These are phyloP conservation scores for Cercospora canescens DNA, from an alignment of 2,329 filamentous ascomycete species.

Conservation along the genomic window DNA sequence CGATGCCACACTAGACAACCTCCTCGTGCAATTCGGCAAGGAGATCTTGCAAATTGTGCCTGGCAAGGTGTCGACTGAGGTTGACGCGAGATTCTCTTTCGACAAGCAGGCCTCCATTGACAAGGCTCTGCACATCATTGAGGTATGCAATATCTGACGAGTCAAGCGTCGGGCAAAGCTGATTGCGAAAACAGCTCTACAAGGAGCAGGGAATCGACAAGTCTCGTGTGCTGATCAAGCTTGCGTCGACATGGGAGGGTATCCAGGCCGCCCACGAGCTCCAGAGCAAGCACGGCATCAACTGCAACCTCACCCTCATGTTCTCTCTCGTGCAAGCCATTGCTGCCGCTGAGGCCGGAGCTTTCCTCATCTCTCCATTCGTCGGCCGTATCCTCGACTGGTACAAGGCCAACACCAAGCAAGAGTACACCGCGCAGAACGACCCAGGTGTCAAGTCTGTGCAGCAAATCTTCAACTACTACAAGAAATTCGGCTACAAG, in stretches of 20 bases:
- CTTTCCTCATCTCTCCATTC: constrained; percentile 98
- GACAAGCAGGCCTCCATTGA: constrained; percentile 87
- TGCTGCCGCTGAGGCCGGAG: constrained; percentile 88
- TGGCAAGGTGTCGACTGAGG: constrained; percentile 98
- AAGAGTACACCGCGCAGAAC: constrained; percentile 84
- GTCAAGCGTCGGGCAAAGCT: constrained; percentile 20
- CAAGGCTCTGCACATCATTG: constrained; percentile 96
- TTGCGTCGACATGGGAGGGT: constrained; percentile 98
- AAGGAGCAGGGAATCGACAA: constrained; percentile 87
- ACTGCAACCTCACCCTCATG: constrained; percentile 99
- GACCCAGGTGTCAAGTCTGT: constrained; percentile 97
- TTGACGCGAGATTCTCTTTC: constrained; percentile 94
- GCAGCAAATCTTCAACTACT: constrained; percentile 97
- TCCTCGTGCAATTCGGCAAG: constrained; percentile 96
- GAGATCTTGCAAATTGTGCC: constrained; percentile 97
- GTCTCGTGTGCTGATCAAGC: constrained; percentile 96
- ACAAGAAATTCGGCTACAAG: constrained; percentile 99
- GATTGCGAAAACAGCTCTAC: constrained; percentile 70
- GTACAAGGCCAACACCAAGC: constrained; percentile 96
- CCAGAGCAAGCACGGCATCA: constrained; percentile 92
- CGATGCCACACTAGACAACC: constrained; percentile 85
- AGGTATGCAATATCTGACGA: constrained; percentile 55
- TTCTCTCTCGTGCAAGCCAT: constrained; percentile 96
- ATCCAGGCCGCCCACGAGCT: constrained; percentile 98
- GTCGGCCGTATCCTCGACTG: constrained; percentile 99